Base-by-base conservation (phyloP, 768 basidiomycete species). In the Lentinula detonsa region DNA sequence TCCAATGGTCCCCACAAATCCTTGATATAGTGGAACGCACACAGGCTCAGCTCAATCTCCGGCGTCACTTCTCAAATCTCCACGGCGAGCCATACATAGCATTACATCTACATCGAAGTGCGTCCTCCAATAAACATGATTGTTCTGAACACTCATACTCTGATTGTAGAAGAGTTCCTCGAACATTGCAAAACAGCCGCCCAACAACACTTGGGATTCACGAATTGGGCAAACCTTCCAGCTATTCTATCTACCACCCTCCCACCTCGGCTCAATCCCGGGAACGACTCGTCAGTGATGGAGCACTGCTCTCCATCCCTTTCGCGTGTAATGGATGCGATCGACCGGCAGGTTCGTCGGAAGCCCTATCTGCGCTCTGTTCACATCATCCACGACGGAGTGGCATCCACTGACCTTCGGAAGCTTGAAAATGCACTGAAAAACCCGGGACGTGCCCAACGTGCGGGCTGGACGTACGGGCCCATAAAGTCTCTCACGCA, bases 141-240 rank as follows among this genome's bases (percentile, higher is more conserved):
- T 16, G 8, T 18, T 34, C 16, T 9, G 5, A 43, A n/a, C 13
- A 40, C 37, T 52, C n/a, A 57, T 37, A 15, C 28, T 45, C 10
- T 49, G 33, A 23, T 5, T n/a, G 16, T 40, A 77, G 75, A 75
- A 13, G 79, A 80, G 51, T 80, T 81, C 61, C 75, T 77, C 65
- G 68, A 64, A 8, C 78, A 80, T 63, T 81, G 80, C 39, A 61
- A 72, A 48, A 67, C 61, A 48, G 72, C 80, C 5, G 71, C 75
- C 5, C 62, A 71, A 49, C 66, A 57, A 16, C 68, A 70, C 28
- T 67, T 69, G 9, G 77, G 77, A 9, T 80, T 80, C 68, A 79
- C 78, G 6, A 80, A 79, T 5, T 81, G 78, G 80, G 75, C 74
- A 5, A 79, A 78, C 6, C 74, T 81, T n/a, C 78, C 78, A 15